Base-by-base conservation (phyloP, 2,329 filamentous ascomycete genomes). In the Fusarium zealandicum region DNA sequence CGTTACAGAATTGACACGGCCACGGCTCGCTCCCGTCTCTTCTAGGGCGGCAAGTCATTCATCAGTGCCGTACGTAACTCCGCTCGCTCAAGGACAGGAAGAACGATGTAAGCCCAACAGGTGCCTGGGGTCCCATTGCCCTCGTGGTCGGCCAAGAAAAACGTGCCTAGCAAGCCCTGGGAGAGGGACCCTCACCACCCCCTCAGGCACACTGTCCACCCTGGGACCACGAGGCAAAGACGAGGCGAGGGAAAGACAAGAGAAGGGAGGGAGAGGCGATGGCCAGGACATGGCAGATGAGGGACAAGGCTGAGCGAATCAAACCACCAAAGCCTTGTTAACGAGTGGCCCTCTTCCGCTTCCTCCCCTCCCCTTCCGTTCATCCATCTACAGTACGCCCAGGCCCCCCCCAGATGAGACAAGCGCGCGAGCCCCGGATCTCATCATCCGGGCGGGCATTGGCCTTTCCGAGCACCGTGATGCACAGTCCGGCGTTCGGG, bases 251-350 rank as follows among this genome's bases (percentile, higher is more conserved):
- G 46, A 52, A 48, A 46, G 51, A 54, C 33, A 51, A 45, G 30
- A 57, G 37, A 61, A 54, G 62, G 53, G 55, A 51, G 41, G 45
- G 54, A 57, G 54, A 49, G 38, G 50, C 41, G 36, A 52, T 43
- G 49, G 27, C 40, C 41, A 51, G 57, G 56, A 37, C 38, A 57
- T 53, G 32, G 30, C 36, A 54, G 31, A 35, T 40, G 50, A 63
- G 20, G 38, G 36, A 20, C 64, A 59, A 67, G 64, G 64, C 64
- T 67, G 64, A 67, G 52, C 63, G 52, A 56, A 63, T 63, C 56
- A 60, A 61, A 55, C 52, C 30, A 17, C 36, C 35, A 51, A 57
- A 63, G 64, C 57, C 64, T 63, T 50, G 64, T 48, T 52, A 43
- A 54, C 53, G 47, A 54, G 41, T 52, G 42, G 54, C 42, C 30